Evolutionary conservation across 1,139 yeast genomes (phyloP), one percentile per base, ranked within the genome.

Genomic region (Blastobotrys illinoisensis): DNA sequence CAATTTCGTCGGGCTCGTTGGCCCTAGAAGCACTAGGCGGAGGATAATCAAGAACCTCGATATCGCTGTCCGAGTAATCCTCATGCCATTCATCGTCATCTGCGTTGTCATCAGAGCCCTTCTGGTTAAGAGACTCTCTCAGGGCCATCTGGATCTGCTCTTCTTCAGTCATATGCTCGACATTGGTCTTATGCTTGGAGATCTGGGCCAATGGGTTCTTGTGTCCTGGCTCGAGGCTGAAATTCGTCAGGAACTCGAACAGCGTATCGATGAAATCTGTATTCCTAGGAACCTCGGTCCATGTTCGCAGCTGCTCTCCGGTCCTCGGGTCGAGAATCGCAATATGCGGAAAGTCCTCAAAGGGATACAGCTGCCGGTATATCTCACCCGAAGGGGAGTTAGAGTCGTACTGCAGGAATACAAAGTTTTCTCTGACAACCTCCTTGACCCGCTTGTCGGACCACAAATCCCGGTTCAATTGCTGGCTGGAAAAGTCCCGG

Each of bases 241-340:
- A 88, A 50, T 78, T 69, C n/a, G 72, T 71, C 61, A 91, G 73
- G 57, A 74, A 74, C 48, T 72, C 76, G 45, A 67, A 64, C 44
- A 73, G 65, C 23, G 68, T 68, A 46, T 78, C 77, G 18, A 85
- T 67, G 82, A 93, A 91, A 13, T 71, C 75, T 9, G 71, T 71
- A 0, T 79, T 75, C 43, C 73, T 72, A 0, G 95, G 95, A 1
- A 83, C 84, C 13, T 82, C 82, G 9, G 56, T 54, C 96, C 97
- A 91, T 57, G 76, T 77, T 61, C 79, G 79, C 54, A 89, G 79
- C 57, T 96, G 77, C 70, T 93, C 99, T 13, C 98, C 98, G 0
- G 99, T 93, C 67, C 91, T 81, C 1, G 99, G 97, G 67, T 95
- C 99, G 54, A 95, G 69, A 46, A 95, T 88, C 1, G 97, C 89